A percentile compares a stretch with the other conserved stretches of the same genome.
Evolutionary conservation across 345 rosid species (phyloP).

Genomic region (Iberis pinnata): DNA sequence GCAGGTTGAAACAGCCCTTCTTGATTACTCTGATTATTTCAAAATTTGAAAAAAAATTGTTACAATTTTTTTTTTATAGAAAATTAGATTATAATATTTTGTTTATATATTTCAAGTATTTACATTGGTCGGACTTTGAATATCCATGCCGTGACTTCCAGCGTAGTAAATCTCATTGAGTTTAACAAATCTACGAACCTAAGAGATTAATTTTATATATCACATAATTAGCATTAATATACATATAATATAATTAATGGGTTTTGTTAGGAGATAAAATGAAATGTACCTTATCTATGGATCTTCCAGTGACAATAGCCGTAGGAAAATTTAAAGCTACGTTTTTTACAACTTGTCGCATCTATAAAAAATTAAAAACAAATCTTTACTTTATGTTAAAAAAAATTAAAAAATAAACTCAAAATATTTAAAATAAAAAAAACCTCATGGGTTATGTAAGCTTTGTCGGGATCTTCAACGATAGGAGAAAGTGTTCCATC

Average conservation of each 20-base stretch:
- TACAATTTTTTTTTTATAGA: neutral
- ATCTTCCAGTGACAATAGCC: constrained; percentile 90
- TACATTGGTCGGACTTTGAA: constrained; percentile 63
- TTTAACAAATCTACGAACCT: constrained; percentile 83
- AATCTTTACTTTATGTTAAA: neutral
- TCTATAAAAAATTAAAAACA: constrained; percentile 34
- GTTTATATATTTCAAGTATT: constrained; percentile 11
- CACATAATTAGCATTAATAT: neutral
- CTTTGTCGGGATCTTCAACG: constrained; percentile 91
- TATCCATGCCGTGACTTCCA: constrained; percentile 99
- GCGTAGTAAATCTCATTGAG: constrained; percentile 80
- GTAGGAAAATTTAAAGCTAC: constrained; percentile 73
- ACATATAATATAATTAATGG: neutral
- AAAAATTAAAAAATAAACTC: neutral
- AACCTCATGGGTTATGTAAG: constrained; percentile 82
- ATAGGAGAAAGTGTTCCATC: constrained; percentile 96
- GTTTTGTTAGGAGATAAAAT: neutral
- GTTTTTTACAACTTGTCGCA: constrained; percentile 70
- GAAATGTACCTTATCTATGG: constrained; percentile 81
- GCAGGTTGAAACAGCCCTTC: constrained; percentile 73
- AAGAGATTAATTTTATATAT: neutral
- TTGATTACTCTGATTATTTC: constrained; percentile 34
- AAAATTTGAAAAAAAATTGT: neutral
- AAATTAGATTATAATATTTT: neutral
- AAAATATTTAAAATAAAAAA: neutral